phyloP scores from a whole-genome alignment of 139 green algal species.

The Chlorella sorokiniana region DNA sequence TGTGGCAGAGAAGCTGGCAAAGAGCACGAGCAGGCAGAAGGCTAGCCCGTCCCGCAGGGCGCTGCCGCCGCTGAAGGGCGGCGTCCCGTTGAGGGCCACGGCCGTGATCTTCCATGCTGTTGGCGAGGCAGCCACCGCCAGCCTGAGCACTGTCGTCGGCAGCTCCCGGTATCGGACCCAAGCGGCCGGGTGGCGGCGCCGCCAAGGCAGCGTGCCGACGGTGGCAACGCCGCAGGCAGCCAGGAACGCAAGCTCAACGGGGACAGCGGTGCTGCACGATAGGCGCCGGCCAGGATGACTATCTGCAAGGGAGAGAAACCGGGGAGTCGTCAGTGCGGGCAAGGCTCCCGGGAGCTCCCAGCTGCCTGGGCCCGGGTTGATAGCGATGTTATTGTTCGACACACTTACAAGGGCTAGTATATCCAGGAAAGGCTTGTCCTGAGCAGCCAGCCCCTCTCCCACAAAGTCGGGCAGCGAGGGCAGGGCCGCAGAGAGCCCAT shows the following conservation, averaged over 20 bases:
- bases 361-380: not conserved
- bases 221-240: not conserved
- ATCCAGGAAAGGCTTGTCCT: not conserved
- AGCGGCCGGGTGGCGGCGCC: not conserved
- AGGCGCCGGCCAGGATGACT: not conserved
- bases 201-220: not conserved
- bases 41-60: not conserved
- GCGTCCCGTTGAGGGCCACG: not conserved
- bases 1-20: not conserved
- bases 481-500: not conserved
- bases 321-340: not conserved
- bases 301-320: not conserved
- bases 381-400: too few species aligned
- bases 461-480: too few species aligned
- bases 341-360: not conserved
- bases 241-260: not conserved
- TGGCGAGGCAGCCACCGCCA: conserved; percentile 5
- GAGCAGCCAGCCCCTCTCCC: not conserved
- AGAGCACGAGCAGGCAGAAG: not conserved
- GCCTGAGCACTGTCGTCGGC: not conserved
- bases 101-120: not conserved
- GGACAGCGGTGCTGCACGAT: not conserved
- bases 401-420: conserved; percentile 5
- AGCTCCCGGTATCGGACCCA: conserved; percentile 7
- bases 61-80: not conserved